Percentiles rank a stretch among this genome's conserved stretches.
phyloP scores from a whole-genome alignment of 2,329 filamentous ascomycete genomes.

The Diaporthe vexans region DNA sequence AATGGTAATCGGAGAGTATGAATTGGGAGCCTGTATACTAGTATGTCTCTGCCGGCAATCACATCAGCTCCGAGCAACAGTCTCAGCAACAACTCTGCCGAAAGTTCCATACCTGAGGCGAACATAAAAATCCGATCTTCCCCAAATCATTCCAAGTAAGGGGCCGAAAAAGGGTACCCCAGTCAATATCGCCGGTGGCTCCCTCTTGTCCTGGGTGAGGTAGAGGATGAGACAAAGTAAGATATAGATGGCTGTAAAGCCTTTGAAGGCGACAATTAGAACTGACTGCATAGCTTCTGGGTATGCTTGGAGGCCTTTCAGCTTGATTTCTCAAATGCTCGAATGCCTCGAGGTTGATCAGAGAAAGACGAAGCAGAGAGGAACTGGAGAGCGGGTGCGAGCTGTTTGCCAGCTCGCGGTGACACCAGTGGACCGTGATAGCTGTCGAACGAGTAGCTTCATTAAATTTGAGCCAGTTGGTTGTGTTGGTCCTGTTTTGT shows the following conservation, averaged over 20 bases:
- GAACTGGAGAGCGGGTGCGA: too few relatives aligned
- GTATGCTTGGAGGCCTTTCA: not conserved
- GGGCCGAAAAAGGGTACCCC: slow-evolving; percentile 46
- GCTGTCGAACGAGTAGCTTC: too few relatives aligned
- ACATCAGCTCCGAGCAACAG: not conserved
- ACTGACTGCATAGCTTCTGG: not conserved
- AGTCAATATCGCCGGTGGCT: slow-evolving; percentile 46
- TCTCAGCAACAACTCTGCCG: too few relatives aligned
- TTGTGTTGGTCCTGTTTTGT: too few relatives aligned
- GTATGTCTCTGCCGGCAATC: slow-evolving; percentile 34
- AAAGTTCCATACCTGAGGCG: not conserved
- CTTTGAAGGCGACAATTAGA: not conserved
- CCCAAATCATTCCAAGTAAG: slow-evolving; percentile 44
- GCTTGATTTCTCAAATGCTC: not conserved
- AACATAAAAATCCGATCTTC: not conserved
- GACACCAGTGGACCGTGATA: too few relatives aligned
- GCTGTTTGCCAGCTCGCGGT: too few relatives aligned
- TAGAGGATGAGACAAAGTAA: slow-evolving; percentile 45
- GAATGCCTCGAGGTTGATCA: not conserved
- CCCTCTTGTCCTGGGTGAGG: slow-evolving; percentile 46
- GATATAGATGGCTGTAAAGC: slow-evolving; percentile 38
- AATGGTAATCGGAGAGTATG: slow-evolving; percentile 48
- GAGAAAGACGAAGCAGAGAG: too few relatives aligned
- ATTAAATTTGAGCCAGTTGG: too few relatives aligned
- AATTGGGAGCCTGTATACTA: slow-evolving; percentile 46